Conservation (phyloP, 805 yeast species). For the Metschnikowia arizonensis region DNA sequence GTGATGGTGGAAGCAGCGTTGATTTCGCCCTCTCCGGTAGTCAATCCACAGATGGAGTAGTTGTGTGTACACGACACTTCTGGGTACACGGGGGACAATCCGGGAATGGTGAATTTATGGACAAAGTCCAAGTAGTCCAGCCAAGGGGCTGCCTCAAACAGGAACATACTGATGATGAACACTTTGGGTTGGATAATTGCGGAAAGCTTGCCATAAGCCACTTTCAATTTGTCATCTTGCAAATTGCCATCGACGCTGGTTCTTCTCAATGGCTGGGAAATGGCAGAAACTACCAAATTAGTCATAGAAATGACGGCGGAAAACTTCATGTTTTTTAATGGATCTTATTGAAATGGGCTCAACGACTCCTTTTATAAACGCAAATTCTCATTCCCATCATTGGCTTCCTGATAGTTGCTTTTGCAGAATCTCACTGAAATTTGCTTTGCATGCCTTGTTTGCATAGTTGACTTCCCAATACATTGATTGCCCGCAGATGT, state of each 20-base stretch:
- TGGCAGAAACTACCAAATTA: conserved; percentile 13
- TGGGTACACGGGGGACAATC: conserved; percentile 59
- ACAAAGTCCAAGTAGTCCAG: conserved; percentile 43
- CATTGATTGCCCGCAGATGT: background rate
- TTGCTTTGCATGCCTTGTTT: background rate
- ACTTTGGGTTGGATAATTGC: conserved; percentile 49
- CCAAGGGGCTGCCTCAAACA: conserved; percentile 52
- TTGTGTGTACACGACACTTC: conserved; percentile 50
- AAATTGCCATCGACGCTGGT: no score
- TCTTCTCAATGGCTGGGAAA: conserved; percentile 19
- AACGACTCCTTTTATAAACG: background rate
- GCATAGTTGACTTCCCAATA: background rate
- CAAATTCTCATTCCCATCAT: background rate
- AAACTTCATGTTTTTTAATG: conserved; percentile 18
- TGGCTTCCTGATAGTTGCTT: background rate
- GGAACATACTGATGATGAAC: conserved; percentile 54
- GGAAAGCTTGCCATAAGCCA: conserved; percentile 28
- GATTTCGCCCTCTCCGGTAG: conserved; percentile 68
- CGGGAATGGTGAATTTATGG: conserved; percentile 59
- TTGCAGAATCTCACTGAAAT: background rate
- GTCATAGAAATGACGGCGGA: conserved; percentile 15
- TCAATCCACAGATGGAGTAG: conserved; percentile 53
- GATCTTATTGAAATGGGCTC: background rate
- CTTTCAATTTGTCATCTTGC: conserved; percentile 20
- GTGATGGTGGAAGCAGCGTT: conserved; percentile 60